These are phyloP conservation scores for Monosporascus cannonballus DNA, from an alignment of 2,329 filamentous ascomycete genomes.

Conservation along the genomic window DNA sequence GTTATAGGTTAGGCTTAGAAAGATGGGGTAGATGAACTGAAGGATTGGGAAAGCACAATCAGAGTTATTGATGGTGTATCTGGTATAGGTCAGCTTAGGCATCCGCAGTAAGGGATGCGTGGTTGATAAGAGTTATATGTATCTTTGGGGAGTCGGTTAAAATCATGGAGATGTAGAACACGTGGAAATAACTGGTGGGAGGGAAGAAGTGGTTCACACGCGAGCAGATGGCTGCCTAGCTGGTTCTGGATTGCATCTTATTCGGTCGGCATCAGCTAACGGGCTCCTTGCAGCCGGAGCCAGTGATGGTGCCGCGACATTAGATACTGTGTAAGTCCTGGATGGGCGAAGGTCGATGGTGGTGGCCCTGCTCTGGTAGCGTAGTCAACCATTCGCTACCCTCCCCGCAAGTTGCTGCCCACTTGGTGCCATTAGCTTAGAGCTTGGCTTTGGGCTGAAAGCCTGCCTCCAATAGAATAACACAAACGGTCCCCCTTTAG, in stretches of 20 bases:
- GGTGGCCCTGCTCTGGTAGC: background rate
- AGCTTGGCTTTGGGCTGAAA: background rate
- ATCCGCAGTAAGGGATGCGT: background rate
- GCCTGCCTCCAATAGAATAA: background rate
- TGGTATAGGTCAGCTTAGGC: too few relatives aligned
- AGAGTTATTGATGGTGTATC: too few relatives aligned
- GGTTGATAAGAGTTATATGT: background rate
- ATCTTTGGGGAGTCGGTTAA: background rate
- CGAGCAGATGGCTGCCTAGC: background rate
- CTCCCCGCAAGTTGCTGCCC: background rate
- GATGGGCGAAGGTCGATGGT: background rate
- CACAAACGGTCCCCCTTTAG: slow-evolving; percentile 6
- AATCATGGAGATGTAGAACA: too few relatives aligned
- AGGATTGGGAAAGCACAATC: too few relatives aligned
- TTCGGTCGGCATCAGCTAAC: background rate
- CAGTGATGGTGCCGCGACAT: background rate
- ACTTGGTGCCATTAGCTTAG: background rate
- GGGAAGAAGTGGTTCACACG: too few relatives aligned
- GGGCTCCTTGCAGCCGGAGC: background rate
- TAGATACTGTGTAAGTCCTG: background rate
- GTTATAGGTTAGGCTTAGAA: too few relatives aligned
- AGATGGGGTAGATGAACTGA: too few relatives aligned
- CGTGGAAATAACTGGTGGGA: too few relatives aligned
- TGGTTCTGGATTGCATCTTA: background rate
- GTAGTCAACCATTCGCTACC: background rate